Base-by-base conservation (phyloP, 768 basidiomycete species). In the Roridomyces roridus region DNA sequence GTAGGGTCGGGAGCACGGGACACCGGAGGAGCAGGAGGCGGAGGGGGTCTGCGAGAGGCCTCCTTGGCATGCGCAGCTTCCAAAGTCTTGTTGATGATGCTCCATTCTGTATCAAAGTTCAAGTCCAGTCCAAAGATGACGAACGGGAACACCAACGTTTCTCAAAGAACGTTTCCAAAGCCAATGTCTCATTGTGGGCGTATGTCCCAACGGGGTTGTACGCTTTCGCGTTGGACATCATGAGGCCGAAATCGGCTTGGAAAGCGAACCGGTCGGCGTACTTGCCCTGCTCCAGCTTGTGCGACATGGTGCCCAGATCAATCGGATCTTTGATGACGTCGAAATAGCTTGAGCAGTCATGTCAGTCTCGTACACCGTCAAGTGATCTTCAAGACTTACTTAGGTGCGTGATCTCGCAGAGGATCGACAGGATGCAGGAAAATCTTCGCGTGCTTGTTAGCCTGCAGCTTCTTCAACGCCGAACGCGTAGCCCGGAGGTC, bases 341-440 rank as follows among this genome's bases (percentile, higher is more conserved):
- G 66, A 94, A 94, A 70, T 98, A 98, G 63, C 95, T 96, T 29
- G 18, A 60, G 36, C 17, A 35, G 37, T 46, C 15, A 48, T 39
- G 43, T 40, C 54, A 63, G 48, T 40, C 36, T 21, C 14, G 5
- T 21, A 18, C 4, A 21, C 25, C 2, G 36, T 18, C 51, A 12
- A 20, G 46, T 55, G 51, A 40, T 51, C 31, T 47, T 25, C 7
- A 62, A 24, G 41, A 79, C 83, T 49, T 70, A 96, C 92, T 91
- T 91, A 17, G 92, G 92, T 10, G 94, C 95, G 66, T 85, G 83
- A 65, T 97, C 95, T 61, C 94, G 82, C 37, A 96, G 85, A n/a
- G 95, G 95, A 73, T 97, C 95, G n/a, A 98, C 96, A 28, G 96
- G 94, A 55, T 91, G 86, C 37, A 87, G 76, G 73, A 98, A 98